Conservation (phyloP, 768 basidiomycete genomes). For the Scleroderma citrinum region DNA sequence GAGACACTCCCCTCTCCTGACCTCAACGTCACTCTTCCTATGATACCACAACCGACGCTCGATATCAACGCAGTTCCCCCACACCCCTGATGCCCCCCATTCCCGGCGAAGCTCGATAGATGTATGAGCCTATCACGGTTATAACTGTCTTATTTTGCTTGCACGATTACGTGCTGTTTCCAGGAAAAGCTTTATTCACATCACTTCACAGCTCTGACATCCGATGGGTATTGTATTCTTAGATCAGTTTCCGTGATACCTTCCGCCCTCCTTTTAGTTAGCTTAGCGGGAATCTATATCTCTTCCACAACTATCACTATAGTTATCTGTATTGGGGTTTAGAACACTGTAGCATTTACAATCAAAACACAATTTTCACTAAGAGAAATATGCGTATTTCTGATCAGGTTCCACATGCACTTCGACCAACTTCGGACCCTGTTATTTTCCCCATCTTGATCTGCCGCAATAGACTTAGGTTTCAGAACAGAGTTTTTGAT, state of each 20-base stretch:
- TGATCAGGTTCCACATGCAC: no score
- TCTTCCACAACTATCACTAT: not conserved
- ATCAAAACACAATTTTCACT: no score
- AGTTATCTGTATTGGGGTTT: not conserved
- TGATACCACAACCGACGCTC: constrained; percentile 14
- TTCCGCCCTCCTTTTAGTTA: not conserved
- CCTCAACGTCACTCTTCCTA: constrained; percentile 10
- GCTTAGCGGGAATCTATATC: not conserved
- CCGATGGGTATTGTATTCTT: not conserved
- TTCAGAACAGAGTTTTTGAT: no score
- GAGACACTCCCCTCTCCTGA: constrained; percentile 21
- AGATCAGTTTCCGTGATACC: not conserved
- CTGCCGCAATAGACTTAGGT: no score
- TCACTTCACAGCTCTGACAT: not conserved
- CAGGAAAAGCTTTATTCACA: no score
- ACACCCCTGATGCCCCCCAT: constrained; percentile 7
- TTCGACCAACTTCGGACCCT: no score
- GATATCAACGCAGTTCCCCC: constrained; percentile 14
- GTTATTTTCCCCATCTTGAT: no score
- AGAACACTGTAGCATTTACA: not conserved
- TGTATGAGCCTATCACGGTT: constrained; percentile 6
- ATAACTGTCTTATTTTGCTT: not conserved
- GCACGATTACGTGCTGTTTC: not conserved
- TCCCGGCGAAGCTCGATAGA: constrained; percentile 10
- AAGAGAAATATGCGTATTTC: no score